Evolutionary conservation across 768 basidiomycete species (phyloP).

Genomic region (Lactarius akahatsu): DNA sequence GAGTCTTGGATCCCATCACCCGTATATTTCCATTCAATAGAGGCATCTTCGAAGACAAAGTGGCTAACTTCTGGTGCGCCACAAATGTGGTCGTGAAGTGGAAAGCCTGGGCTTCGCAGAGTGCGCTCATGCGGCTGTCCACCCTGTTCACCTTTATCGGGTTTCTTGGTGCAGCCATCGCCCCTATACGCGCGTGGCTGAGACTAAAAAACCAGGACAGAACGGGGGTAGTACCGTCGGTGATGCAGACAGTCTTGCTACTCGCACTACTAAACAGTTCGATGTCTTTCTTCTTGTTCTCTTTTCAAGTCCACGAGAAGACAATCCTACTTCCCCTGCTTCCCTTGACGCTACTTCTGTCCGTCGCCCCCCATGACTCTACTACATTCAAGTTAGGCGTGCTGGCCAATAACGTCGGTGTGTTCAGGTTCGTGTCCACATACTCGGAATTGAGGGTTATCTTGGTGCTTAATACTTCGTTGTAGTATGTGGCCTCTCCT

Average conservation of each 20-base stretch:
- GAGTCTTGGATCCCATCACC: constrained; percentile 61
- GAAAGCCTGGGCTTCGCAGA: constrained; percentile 51
- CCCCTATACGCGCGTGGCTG: constrained; percentile 43
- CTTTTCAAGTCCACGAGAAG: constrained; percentile 97
- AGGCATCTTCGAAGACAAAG: constrained; percentile 93
- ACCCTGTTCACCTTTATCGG: constrained; percentile 65
- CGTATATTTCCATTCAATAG: constrained; percentile 92
- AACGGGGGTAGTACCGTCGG: constrained; percentile 38
- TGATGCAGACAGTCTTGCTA: constrained; percentile 68
- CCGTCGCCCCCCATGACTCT: constrained; percentile 47
- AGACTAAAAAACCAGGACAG: constrained; percentile 31
- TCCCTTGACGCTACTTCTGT: constrained; percentile 78
- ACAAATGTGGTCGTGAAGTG: constrained; percentile 89
- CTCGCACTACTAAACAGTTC: constrained; percentile 78
- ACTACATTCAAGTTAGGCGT: constrained; percentile 67
- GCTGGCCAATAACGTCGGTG: constrained; percentile 77
- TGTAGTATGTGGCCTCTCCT: constrained; percentile 93
- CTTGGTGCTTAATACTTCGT: not conserved
- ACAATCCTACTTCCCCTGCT: constrained; percentile 83
- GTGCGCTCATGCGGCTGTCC: constrained; percentile 62
- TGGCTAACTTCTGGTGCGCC: constrained; percentile 98
- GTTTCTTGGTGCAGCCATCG: constrained; percentile 61
- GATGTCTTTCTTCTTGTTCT: constrained; percentile 94
- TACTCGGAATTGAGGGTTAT: constrained; percentile 4
- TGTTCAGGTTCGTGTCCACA: constrained; percentile 68